Conservation (phyloP, 345 rosid genomes). For the Lumnitzera littorea region DNA sequence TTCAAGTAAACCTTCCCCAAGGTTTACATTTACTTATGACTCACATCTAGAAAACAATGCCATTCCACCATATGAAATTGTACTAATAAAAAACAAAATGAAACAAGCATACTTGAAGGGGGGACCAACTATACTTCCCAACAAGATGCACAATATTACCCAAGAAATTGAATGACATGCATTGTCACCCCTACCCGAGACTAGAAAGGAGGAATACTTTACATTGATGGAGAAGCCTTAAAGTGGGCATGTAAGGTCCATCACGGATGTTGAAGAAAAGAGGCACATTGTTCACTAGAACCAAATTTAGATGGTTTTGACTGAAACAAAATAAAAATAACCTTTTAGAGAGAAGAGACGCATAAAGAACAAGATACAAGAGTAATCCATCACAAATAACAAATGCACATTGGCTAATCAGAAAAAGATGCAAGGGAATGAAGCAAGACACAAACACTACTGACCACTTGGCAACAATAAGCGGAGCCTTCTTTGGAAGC, state of each 20-base stretch:
- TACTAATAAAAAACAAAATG: neutral
- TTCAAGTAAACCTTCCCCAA: too few species aligned
- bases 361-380: too few species aligned
- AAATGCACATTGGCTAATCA: neutral
- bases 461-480: slow-evolving; percentile 87
- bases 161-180: neutral
- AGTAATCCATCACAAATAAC: too few species aligned
- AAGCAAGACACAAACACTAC: slow-evolving; percentile 8
- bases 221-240: slow-evolving; percentile 96
- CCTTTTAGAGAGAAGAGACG: neutral
- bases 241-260: slow-evolving; percentile 98
- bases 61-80: too few species aligned
- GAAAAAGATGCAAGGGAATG: slow-evolving; percentile 1
- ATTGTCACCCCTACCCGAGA: neutral
- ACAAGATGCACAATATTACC: neutral
- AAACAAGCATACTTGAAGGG: neutral
- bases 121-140: neutral
- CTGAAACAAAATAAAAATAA: slow-evolving; percentile 34
- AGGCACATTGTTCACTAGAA: slow-evolving; percentile 85
- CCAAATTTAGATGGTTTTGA: slow-evolving; percentile 90
- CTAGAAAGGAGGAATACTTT: slow-evolving; percentile 16
- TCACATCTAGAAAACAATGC: too few species aligned
- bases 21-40: too few species aligned
- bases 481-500: slow-evolving; percentile 88
- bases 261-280: slow-evolving; percentile 93